Conservation (phyloP, 305 asterid species). For the Solanum hybrid region DNA sequence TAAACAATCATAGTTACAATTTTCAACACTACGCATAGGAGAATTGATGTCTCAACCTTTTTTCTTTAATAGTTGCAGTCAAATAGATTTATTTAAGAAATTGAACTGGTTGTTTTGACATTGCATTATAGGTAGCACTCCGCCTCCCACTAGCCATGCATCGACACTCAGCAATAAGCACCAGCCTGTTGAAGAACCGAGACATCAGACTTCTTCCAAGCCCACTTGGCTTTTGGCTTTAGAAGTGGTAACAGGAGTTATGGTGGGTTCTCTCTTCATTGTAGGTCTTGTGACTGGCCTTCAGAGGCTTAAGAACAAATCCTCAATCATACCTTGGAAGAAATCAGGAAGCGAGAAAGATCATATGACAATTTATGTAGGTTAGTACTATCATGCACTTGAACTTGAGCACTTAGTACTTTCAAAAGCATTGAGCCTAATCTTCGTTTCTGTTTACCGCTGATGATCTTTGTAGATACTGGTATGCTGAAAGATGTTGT, state of each 20-base stretch:
- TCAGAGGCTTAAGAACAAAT: conserved; percentile 59
- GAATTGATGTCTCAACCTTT: neutral
- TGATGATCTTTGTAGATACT: conserved; percentile 42
- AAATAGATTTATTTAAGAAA: neutral
- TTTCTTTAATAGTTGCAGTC: neutral
- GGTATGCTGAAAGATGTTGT: conserved; percentile 55
- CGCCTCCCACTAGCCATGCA: neutral
- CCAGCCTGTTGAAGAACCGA: conserved; percentile 31
- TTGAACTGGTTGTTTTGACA: neutral
- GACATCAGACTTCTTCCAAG: conserved; percentile 41
- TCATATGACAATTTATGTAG: conserved; percentile 50
- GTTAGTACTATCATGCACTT: conserved; percentile 27
- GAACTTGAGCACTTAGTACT: neutral
- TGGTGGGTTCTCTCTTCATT: conserved; percentile 58
- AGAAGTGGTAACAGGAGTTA: conserved; percentile 64
- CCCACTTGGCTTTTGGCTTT: conserved; percentile 84
- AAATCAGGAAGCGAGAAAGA: conserved; percentile 70
- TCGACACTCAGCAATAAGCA: conserved; percentile 27
- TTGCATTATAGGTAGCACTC: conserved; percentile 31
- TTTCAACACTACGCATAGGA: neutral
- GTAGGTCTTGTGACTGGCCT: conserved; percentile 46
- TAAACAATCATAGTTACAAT: neutral
- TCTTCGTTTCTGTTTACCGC: neutral
- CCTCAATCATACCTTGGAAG: conserved; percentile 81
- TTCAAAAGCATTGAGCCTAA: neutral